phyloP scores from a whole-genome alignment of 2,329 filamentous ascomycete genomes.

The Berkeleyomyces basicola region DNA sequence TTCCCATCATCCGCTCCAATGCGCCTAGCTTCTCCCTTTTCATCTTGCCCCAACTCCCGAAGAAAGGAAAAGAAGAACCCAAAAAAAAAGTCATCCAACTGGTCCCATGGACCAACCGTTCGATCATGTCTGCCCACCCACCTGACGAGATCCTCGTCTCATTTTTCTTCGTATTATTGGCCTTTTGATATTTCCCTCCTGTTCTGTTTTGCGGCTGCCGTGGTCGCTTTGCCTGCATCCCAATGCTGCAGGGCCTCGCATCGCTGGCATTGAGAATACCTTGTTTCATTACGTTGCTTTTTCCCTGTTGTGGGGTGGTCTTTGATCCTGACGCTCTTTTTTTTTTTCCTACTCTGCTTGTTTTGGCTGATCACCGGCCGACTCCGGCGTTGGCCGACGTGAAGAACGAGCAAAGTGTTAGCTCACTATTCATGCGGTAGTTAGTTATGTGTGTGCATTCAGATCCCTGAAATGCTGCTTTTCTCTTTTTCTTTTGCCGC shows the following conservation, averaged over 20 bases:
- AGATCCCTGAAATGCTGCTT: too few relatives aligned
- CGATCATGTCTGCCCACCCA: too few relatives aligned
- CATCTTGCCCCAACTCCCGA: too few relatives aligned
- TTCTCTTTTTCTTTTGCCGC: neutral
- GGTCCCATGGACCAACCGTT: too few relatives aligned
- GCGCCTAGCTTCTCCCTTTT: too few relatives aligned
- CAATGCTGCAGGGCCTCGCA: neutral
- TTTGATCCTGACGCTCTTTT: neutral
- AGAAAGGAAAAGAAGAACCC: too few relatives aligned
- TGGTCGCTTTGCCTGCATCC: neutral
- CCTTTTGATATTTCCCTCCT: neutral
- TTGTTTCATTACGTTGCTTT: slow-evolving; percentile 1
- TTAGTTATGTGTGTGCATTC: too few relatives aligned
- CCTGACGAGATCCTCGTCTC: too few relatives aligned
- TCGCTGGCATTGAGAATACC: neutral
- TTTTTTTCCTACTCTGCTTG: neutral
- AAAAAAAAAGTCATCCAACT: too few relatives aligned
- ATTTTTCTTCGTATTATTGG: neutral
- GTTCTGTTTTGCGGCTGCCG: neutral
- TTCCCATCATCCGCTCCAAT: neutral
- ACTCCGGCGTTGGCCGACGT: neutral
- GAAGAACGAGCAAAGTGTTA: too few relatives aligned
- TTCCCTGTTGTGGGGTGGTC: neutral
- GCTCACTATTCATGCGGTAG: too few relatives aligned
- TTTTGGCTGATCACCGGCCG: neutral